Base-by-base conservation (phyloP, 2,329 filamentous ascomycete species). In the Apiospora sp. region DNA sequence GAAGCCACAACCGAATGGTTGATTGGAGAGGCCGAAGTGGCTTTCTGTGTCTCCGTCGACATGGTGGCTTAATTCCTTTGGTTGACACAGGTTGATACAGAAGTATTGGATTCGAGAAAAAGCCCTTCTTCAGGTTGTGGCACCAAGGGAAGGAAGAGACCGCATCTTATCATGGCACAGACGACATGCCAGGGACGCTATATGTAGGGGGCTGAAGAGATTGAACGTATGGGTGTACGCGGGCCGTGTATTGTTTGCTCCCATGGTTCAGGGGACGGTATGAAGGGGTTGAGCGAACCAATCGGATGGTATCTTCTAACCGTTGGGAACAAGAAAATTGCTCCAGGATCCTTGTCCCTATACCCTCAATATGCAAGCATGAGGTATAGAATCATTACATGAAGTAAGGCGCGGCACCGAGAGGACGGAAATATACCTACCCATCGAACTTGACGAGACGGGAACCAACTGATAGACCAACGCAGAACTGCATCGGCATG, bases 401-500 rank as follows among this genome's bases (percentile, higher is more conserved):
- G 3, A 14, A 58, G 51, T 10, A 6, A 34, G 7, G 14, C 16
- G 24, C 51, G 6, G 51, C 22, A 16, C 51, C 51, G 51, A 58
- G 51, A 19, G 27, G 19, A 58, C 51, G 51, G 51, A 14, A 34
- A 30, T 37, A 61, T 12, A 19, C 22, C 37, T 12, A 12, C 10
- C 30, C 54, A 37, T 61, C 54, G 5, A 58, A 34, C 19, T 27
- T 27, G 54, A 61, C 54, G 34, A 37, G 54, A 10, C 54, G 58
- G 30, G 2, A 24, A 41, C 22, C 34, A 64, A n/a, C 30, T 13
- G 58, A 41, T 13, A n/a, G 12, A 64, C 58, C 58, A 64, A 22
- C 58, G 58, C 58, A 64, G 34, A 41, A 64, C 34, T 64, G 58
- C 58, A 64, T 64, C 58, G 58, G 58, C 58, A 41, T 37, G n/a